These are phyloP conservation scores for Fragaria iinumae DNA, from an alignment of 306 rosid species.

Conservation along the genomic window DNA sequence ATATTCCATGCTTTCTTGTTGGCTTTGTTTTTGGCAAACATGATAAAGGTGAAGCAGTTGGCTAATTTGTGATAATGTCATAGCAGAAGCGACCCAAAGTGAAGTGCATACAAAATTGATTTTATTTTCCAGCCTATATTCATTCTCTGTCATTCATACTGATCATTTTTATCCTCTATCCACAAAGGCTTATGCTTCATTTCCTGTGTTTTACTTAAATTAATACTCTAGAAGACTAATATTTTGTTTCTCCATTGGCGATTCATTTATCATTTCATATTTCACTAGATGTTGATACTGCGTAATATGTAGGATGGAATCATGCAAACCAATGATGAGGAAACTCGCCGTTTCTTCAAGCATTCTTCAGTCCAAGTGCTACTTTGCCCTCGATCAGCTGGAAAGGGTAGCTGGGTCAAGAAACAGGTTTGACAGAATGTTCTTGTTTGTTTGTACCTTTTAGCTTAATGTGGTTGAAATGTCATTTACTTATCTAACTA, in stretches of 20 bases:
- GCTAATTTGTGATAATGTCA: neutral
- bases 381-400: conserved; percentile 74
- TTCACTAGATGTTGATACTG: neutral
- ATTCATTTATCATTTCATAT: neutral
- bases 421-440: conserved; percentile 43
- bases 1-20: neutral
- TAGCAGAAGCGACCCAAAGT: neutral
- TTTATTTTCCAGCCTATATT: neutral
- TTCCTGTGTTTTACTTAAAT: neutral
- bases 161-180: neutral
- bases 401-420: conserved; percentile 69
- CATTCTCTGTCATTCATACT: neutral
- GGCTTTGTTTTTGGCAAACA: neutral
- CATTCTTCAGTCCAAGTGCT: conserved; percentile 76
- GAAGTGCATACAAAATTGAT: neutral
- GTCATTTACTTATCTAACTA: too few species aligned
- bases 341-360: conserved; percentile 76
- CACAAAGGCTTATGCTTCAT: neutral
- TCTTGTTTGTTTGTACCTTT: neutral
- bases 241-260: neutral
- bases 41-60: neutral
- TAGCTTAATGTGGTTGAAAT: neutral
- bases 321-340: conserved; percentile 76
- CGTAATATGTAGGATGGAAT: conserved; percentile 57
- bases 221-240: neutral